These are phyloP conservation scores for Beauveria sp. DNA, from an alignment of 2,329 filamentous ascomycete species.

Conservation along the genomic window DNA sequence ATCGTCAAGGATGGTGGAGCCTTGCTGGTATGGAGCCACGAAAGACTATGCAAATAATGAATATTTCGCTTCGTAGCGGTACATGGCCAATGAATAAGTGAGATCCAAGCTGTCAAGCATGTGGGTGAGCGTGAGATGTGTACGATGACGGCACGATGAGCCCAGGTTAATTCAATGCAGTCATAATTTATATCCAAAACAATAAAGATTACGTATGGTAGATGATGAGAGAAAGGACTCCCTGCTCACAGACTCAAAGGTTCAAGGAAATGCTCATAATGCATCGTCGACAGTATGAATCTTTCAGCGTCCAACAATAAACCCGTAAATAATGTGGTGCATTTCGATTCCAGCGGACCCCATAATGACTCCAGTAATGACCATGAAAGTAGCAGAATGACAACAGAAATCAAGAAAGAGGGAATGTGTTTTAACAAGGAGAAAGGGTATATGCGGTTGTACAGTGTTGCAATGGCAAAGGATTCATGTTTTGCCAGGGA, in stretches of 20 bases:
- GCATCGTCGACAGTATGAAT: neutral
- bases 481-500: conserved; percentile 7
- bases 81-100: no score
- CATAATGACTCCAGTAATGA: neutral
- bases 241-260: neutral
- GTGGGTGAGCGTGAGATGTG: no score
- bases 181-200: conserved; percentile 9
- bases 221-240: neutral
- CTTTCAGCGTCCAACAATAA: neutral
- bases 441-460: neutral
- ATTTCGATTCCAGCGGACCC: neutral
- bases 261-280: neutral
- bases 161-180: neutral
- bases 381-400: neutral
- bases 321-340: neutral
- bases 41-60: neutral
- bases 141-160: neutral
- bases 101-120: no score
- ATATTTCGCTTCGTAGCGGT: no score
- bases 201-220: conserved; percentile 6
- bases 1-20: neutral
- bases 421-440: neutral
- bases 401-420: neutral
- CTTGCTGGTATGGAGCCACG: neutral
- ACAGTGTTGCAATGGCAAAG: neutral